Evolutionary conservation across 805 yeast genomes (phyloP).

Genomic region (Ogataea minuta): DNA sequence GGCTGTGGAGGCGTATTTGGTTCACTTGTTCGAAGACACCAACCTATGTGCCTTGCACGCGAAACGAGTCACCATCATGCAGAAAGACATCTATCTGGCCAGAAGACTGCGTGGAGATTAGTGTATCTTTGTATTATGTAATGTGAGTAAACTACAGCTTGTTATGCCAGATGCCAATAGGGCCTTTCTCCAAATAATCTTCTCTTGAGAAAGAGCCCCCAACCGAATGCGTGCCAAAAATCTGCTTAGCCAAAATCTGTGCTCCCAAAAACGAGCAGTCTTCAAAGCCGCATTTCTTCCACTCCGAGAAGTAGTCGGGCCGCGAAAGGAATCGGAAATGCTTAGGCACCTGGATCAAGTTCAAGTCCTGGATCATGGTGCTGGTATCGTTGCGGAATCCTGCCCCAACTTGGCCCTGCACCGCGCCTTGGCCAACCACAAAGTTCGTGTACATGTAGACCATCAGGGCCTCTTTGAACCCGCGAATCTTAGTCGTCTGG

Average conservation of each 20-base stretch:
- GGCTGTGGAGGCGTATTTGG: slow-evolving; percentile 75
- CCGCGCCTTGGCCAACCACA: slow-evolving; percentile 22
- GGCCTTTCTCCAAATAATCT: slow-evolving; percentile 76
- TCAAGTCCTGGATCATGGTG: slow-evolving; percentile 26
- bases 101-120: slow-evolving; percentile 37
- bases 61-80: slow-evolving; percentile 81
- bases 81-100: slow-evolving; percentile 77
- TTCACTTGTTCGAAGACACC: slow-evolving; percentile 73
- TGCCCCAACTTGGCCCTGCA: slow-evolving; percentile 18
- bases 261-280: slow-evolving; percentile 83
- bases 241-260: slow-evolving; percentile 82
- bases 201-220: slow-evolving; percentile 64
- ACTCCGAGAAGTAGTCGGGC: slow-evolving; percentile 93
- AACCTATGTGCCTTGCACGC: slow-evolving; percentile 78
- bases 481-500: slow-evolving; percentile 69
- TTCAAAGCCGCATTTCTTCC: slow-evolving; percentile 81
- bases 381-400: slow-evolving; percentile 33
- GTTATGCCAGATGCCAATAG: slow-evolving; percentile 68
- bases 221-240: slow-evolving; percentile 54
- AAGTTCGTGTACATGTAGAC: slow-evolving; percentile 42
- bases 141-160: slow-evolving; percentile 23
- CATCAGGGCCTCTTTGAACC: slow-evolving; percentile 70
- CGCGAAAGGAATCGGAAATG: slow-evolving; percentile 62
- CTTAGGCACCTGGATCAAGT: slow-evolving; percentile 71
- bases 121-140: slow-evolving; percentile 1